These are phyloP conservation scores for Areca catechu DNA, from an alignment of 176 grass and related monocot species.

Conservation along the genomic window DNA sequence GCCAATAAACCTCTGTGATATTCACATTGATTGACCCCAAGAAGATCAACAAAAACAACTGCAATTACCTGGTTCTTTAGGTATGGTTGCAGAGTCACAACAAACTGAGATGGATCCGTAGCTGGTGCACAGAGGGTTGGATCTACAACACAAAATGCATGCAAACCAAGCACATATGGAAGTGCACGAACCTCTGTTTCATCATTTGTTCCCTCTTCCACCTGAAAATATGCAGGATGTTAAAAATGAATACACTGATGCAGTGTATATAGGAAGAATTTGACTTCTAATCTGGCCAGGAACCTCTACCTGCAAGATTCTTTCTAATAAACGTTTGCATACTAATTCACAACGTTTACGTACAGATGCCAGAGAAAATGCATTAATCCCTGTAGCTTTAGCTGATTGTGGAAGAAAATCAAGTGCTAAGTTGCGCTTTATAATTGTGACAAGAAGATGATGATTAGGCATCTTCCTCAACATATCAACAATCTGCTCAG, in stretches of 20 bases:
- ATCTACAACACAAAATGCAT: constrained; percentile 95
- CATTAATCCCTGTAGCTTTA: constrained; percentile 73
- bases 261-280: background rate
- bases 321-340: constrained; percentile 85
- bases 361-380: constrained; percentile 48
- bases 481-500: constrained; percentile 99
- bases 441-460: constrained; percentile 80
- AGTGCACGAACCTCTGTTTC: constrained; percentile 69
- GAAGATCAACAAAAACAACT: background rate
- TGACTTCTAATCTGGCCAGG: background rate
- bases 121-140: constrained; percentile 84
- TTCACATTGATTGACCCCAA: no score
- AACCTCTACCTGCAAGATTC: constrained; percentile 84
- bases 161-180: constrained; percentile 90
- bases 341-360: constrained; percentile 83
- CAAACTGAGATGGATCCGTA: constrained; percentile 94
- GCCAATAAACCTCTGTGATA: no score
- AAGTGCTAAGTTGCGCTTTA: constrained; percentile 75
- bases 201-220: constrained; percentile 65
- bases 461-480: constrained; percentile 90
- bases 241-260: background rate
- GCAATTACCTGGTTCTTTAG: constrained; percentile 76
- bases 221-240: constrained; percentile 29
- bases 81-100: constrained; percentile 96
- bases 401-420: constrained; percentile 97